phyloP scores from a whole-genome alignment of 176 grass and related monocot genomes.

The Alopecurus myosuroides region DNA sequence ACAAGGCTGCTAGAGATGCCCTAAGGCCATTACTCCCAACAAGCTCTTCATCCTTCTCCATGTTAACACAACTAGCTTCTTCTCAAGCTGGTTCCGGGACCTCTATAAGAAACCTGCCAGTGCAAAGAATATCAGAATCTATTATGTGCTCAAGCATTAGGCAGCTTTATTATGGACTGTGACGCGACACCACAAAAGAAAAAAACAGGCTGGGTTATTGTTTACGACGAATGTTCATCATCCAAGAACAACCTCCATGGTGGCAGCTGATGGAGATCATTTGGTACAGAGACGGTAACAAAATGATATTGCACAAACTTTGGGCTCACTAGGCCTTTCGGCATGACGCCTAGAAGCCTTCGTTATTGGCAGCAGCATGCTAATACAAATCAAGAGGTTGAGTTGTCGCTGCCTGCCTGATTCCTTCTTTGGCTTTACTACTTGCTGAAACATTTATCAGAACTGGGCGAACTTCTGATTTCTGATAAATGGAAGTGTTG shows the following conservation, averaged over 20 bases:
- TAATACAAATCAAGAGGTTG: background rate
- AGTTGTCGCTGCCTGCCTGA: conserved; percentile 69
- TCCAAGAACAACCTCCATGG: background rate
- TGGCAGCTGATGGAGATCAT: conserved; percentile 5
- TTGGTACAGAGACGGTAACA: background rate
- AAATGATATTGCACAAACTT: conserved; percentile 11
- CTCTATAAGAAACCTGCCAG: conserved; percentile 33
- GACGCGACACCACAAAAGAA: background rate
- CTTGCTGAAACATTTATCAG: conserved; percentile 45
- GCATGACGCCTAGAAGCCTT: conserved; percentile 24
- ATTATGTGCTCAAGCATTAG: background rate
- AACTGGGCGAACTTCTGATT: too few relatives aligned
- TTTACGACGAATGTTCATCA: background rate
- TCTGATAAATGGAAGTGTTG: too few relatives aligned
- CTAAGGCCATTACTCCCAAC: too few relatives aligned
- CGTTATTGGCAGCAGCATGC: too few relatives aligned
- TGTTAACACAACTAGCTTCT: too few relatives aligned
- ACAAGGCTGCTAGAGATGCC: too few relatives aligned
- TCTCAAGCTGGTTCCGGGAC: conserved; percentile 14
- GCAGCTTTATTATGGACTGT: background rate
- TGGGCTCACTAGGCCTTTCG: background rate
- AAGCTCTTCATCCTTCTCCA: too few relatives aligned
- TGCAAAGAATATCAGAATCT: background rate
- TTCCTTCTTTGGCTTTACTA: conserved; percentile 55
- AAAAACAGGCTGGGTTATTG: background rate